Evolutionary conservation across 179 eudicot species (phyloP).

Genomic region (Silene coronaria): DNA sequence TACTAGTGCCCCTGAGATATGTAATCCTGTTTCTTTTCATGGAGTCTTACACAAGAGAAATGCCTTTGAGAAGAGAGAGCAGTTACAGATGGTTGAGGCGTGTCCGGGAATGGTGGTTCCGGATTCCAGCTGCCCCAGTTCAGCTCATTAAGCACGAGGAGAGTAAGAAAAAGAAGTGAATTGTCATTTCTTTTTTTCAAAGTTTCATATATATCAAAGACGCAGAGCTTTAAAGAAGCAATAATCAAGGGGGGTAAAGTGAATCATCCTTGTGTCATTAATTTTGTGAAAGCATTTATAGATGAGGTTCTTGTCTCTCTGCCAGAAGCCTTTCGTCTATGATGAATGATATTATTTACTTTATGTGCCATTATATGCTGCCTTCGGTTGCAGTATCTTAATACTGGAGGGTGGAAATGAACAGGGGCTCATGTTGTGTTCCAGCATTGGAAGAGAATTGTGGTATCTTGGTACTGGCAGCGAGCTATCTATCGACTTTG

Average conservation of each 20-base stretch:
- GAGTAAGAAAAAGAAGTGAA: conserved; percentile 56
- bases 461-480: too few species aligned
- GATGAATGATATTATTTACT: not conserved
- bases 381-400: not conserved
- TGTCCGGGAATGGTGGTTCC: conserved; percentile 77
- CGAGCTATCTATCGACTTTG: not conserved
- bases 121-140: conserved; percentile 92
- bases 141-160: conserved; percentile 58
- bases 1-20: conserved; percentile 48
- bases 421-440: too few species aligned
- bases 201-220: too few species aligned
- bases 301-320: not conserved
- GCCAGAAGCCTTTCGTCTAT: not conserved
- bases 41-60: conserved; percentile 73
- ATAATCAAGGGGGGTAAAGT: too few species aligned
- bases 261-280: too few species aligned
- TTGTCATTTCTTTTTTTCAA: not conserved
- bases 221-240: too few species aligned
- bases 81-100: conserved; percentile 60
- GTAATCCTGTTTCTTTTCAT: conserved; percentile 33
- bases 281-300: not conserved
- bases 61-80: conserved; percentile 63
- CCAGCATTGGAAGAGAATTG: too few species aligned
- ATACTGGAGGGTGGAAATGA: too few species aligned
- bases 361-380: not conserved